Base-by-base conservation (phyloP, 148 eudicot genomes). In the Talinum fruticosum region DNA sequence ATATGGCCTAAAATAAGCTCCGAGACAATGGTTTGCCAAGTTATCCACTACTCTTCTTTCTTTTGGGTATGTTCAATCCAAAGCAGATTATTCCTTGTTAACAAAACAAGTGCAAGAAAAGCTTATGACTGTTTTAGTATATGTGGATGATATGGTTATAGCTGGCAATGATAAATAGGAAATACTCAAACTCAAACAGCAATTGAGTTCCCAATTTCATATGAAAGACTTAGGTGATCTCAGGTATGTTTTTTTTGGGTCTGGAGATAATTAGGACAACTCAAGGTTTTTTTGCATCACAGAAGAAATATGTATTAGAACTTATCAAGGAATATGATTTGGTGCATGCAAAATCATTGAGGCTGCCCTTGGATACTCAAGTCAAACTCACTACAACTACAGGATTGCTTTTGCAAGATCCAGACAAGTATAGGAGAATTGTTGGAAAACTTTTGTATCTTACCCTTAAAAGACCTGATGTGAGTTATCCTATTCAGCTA, bases 191-290 rank as follows among this genome's bases (percentile, higher is more conserved):
- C 16, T 28, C 5, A 53, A 78, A 37, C 5, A 3, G 0, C 16
- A 6, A 0, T 5, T 70, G 14, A 36, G 36, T 1, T 2, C 2
- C 0, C 35, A 34, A 0, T 81, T 81, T 47, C 68, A 75, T n/a
- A 70, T 81, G 29, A 76, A 81, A 16, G 72, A 76, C 23, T 29
- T 76, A 1, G 79, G 76, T 0, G 8, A 32, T 0, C 12, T 75
- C 1, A 71, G 37, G 10, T 81, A 81, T 24, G n/a, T n/a, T n/a
- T 38, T 76, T 81, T 53, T 35, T 81, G 23, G 83, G 80, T 2
- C 18, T 81, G 0, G 76, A 72, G 28, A 34, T 81, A 16, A 57
- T 69, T 2, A 45, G 72, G 2, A 30, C 37, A 16, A 6, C 38
- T 0, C 5, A 8, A 1, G 72, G 80, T 3, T 62, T 72, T 0